Percentiles rank a stretch among this genome's conserved stretches.
Conservation (phyloP, 164 flowering plant species). For the Buxus sempervirens region DNA sequence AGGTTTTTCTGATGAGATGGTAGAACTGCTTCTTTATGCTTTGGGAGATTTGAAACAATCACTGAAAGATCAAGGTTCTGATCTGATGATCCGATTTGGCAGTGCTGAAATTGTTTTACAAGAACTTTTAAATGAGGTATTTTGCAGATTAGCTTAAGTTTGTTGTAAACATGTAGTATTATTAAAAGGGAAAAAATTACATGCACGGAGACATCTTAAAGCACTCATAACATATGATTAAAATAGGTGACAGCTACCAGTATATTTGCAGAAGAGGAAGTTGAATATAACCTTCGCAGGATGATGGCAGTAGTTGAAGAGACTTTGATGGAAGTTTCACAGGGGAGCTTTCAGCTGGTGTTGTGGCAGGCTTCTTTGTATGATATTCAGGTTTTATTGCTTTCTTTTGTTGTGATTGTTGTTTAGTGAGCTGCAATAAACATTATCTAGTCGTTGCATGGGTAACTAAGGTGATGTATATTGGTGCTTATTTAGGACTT, state of each 20-base stretch:
- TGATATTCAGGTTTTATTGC: conserved; percentile 46
- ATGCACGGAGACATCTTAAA: conserved; percentile 16
- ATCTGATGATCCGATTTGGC: conserved; percentile 76
- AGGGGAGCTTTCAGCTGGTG: conserved; percentile 32
- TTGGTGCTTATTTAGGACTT: conserved; percentile 32
- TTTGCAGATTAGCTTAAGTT: conserved; percentile 20
- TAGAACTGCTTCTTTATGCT: conserved; percentile 58
- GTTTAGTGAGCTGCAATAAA: neutral
- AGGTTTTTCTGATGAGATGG: conserved; percentile 68
- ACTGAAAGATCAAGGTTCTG: conserved; percentile 49
- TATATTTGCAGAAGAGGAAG: conserved; percentile 70
- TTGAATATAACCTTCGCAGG: conserved; percentile 48
- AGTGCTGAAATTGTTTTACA: conserved; percentile 48
- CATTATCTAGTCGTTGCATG: neutral
- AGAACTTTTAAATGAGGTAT: conserved; percentile 59
- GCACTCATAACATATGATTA: conserved; percentile 19
- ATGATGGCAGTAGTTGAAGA: conserved; percentile 43
- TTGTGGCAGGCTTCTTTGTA: conserved; percentile 69
- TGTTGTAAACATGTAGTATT: neutral
- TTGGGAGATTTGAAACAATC: conserved; percentile 53
- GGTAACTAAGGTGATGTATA: neutral
- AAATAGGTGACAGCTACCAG: conserved; percentile 57
- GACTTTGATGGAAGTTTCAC: conserved; percentile 24
- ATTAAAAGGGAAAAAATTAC: neutral
- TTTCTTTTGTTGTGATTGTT: neutral